phyloP scores from a whole-genome alignment of 306 rosid genomes.

The Erythrophleum fordii region DNA sequence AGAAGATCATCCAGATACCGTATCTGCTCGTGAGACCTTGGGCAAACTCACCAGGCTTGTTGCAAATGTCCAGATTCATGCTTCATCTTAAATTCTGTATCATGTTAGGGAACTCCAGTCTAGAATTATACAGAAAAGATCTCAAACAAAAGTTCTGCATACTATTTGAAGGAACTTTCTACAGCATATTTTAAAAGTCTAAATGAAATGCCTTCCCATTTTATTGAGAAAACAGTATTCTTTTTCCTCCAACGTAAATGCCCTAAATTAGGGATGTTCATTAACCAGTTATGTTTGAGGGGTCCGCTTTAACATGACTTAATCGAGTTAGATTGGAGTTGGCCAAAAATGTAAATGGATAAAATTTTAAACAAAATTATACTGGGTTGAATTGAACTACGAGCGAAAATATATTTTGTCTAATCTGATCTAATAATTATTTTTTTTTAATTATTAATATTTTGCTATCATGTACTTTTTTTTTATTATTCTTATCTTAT shows the following conservation, averaged over 20 bases:
- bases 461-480: too few relatives aligned
- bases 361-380: too few relatives aligned
- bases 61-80: constrained; percentile 65
- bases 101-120: constrained; percentile 45
- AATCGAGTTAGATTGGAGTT: too few relatives aligned
- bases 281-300: too few relatives aligned
- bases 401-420: too few relatives aligned
- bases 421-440: too few relatives aligned
- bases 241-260: background rate
- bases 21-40: constrained; percentile 79
- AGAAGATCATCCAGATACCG: constrained; percentile 81
- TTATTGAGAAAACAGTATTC: background rate
- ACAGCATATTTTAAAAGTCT: constrained; percentile 36
- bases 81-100: constrained; percentile 65
- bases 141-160: constrained; percentile 57
- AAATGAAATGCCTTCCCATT: constrained; percentile 37
- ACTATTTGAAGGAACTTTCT: constrained; percentile 44
- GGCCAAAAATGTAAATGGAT: too few relatives aligned
- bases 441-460: too few relatives aligned
- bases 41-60: constrained; percentile 81
- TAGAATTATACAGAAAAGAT: constrained; percentile 51
- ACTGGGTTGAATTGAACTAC: too few relatives aligned
- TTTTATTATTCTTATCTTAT: too few relatives aligned
- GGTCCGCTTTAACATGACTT: too few relatives aligned
- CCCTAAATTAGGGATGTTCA: too few relatives aligned